phyloP scores from a whole-genome alignment of 108 stramenopile genomes.

The Heterococcus sp. region DNA sequence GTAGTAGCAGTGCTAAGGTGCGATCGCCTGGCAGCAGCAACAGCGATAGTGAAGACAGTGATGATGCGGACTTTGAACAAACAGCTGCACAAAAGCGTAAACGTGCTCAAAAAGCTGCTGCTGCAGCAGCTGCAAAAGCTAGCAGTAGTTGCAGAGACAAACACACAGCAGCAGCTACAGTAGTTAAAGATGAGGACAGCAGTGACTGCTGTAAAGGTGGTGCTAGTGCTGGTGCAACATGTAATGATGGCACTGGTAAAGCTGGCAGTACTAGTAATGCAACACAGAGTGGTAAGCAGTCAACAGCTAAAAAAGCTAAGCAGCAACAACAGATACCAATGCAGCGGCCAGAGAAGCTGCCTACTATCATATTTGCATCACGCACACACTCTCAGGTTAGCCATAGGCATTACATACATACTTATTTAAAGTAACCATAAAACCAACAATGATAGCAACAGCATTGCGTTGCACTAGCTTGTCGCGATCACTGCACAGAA shows the following conservation, averaged over 20 bases:
- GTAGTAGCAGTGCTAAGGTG: conserved; percentile 60
- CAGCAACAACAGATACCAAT: not conserved
- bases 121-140: too few relatives aligned
- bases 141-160: not conserved
- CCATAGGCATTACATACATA: too few relatives aligned
- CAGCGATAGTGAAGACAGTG: conserved; percentile 1
- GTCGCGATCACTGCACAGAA: too few relatives aligned
- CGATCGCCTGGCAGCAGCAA: conserved; percentile 61
- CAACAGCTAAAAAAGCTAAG: conserved; percentile 1
- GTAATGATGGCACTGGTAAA: not conserved
- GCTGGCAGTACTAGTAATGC: not conserved
- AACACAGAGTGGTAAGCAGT: not conserved
- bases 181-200: not conserved
- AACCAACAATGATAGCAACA: too few relatives aligned
- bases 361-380: conserved; percentile 46
- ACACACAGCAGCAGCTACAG: not conserved
- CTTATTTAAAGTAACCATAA: too few relatives aligned
- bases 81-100: not conserved
- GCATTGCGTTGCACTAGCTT: too few relatives aligned
- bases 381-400: conserved; percentile 47
- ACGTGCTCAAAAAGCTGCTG: too few relatives aligned
- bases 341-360: not conserved
- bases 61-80: not conserved
- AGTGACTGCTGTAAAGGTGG: not conserved
- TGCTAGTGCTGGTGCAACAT: not conserved